A percentile compares a stretch with the other conserved stretches of the same genome.
phyloP scores from a whole-genome alignment of 139 green algal genomes.

The Trebouxia sp. region DNA sequence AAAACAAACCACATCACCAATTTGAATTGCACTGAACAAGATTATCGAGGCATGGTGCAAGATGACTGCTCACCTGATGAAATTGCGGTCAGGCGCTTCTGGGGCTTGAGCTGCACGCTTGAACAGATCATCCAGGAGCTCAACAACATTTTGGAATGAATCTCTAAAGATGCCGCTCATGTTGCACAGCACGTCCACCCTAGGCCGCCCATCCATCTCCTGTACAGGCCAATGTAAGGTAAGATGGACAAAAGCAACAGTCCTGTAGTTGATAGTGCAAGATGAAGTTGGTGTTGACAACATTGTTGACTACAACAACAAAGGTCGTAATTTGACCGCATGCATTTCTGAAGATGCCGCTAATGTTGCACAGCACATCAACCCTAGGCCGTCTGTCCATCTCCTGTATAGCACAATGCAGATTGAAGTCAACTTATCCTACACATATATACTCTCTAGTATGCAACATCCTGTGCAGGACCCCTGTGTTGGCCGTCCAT shows the following conservation, averaged over 20 bases:
- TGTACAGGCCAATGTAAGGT: background rate
- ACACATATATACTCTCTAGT: too few species aligned
- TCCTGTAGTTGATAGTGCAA: too few species aligned
- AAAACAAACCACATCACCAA: background rate
- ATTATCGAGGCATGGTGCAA: too few species aligned
- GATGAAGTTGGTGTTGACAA: background rate
- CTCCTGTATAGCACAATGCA: conserved; percentile 8
- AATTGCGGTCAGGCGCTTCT: conserved; percentile 89
- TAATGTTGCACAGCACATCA: too few species aligned
- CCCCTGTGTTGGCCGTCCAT: conserved; percentile 69
- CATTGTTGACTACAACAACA: too few species aligned
- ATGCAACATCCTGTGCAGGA: too few species aligned
- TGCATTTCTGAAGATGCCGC: too few species aligned
- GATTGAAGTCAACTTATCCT: too few species aligned
- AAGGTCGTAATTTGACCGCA: too few species aligned
- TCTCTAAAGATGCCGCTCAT: conserved; percentile 97
- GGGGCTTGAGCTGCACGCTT: conserved; percentile 64
- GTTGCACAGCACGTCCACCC: conserved; percentile 91
- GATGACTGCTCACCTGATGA: conserved; percentile 57
- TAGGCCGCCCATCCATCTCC: conserved; percentile 74
- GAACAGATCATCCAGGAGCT: conserved; percentile 97
- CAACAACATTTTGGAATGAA: conserved; percentile 89
- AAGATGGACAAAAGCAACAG: background rate
- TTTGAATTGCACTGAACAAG: background rate
- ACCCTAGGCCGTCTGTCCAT: conserved; percentile 71